Evolutionary conservation across 2,329 filamentous ascomycete species (phyloP).

Genomic region (Ceratocystis eucalypticola): DNA sequence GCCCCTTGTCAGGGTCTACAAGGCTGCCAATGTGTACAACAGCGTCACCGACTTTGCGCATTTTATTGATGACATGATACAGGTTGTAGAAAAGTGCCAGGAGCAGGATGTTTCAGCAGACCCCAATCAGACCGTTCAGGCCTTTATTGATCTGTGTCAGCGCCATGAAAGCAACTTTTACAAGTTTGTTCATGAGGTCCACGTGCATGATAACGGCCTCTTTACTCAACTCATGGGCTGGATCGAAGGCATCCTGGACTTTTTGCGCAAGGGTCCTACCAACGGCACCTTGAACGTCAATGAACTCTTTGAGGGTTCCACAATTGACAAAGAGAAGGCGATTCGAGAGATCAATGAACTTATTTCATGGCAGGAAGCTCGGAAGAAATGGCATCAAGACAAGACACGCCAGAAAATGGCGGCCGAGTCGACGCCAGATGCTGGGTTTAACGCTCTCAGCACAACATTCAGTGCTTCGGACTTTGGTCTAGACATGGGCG

Average conservation of each 20-base stretch:
- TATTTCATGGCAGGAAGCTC: constrained; percentile 84
- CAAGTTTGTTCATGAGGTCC: constrained; percentile 97
- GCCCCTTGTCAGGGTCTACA: constrained; percentile 91
- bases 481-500: constrained; percentile 78
- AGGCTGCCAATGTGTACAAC: constrained; percentile 95
- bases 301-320: constrained; percentile 66
- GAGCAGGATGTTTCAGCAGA: constrained; percentile 79
- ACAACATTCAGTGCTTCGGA: constrained; percentile 63
- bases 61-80: constrained; percentile 87
- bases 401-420: constrained; percentile 99
- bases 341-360: constrained; percentile 71
- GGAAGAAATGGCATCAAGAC: constrained; percentile 96
- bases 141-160: constrained; percentile 92
- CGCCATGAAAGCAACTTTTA: constrained; percentile 95
- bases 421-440: constrained; percentile 42
- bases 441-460: constrained; percentile 36
- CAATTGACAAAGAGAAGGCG: constrained; percentile 57
- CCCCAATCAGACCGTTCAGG: constrained; percentile 94
- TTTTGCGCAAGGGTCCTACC: constrained; percentile 71
- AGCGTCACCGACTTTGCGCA: constrained; percentile 91
- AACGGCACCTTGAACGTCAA: constrained; percentile 90
- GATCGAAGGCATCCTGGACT: constrained; percentile 91
- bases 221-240: constrained; percentile 95
- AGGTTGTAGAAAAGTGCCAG: constrained; percentile 52
- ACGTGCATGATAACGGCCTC: constrained; percentile 88